These are phyloP conservation scores for Colletotrichum sublineola DNA, from an alignment of 2,329 filamentous ascomycete genomes.

Conservation along the genomic window DNA sequence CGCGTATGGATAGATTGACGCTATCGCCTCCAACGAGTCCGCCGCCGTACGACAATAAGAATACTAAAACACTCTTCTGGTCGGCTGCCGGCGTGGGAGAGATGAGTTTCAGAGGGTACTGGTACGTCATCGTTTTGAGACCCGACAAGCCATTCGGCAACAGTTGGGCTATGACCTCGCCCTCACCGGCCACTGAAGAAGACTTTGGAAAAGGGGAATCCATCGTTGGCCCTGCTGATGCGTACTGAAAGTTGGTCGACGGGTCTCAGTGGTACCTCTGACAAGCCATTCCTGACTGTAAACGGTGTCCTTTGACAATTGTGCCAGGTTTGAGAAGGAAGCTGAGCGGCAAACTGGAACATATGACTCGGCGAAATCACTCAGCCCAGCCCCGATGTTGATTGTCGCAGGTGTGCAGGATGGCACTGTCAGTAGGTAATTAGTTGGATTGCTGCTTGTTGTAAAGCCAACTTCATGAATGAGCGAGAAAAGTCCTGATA, in stretches of 20 bases:
- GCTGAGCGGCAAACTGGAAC: not conserved
- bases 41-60: slow-evolving; percentile 93
- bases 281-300: slow-evolving; percentile 1
- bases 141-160: slow-evolving; percentile 79
- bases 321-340: not conserved
- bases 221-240: slow-evolving; percentile 52
- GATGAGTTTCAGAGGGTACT: slow-evolving; percentile 95
- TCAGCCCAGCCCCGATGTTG: not conserved
- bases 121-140: slow-evolving; percentile 82
- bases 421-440: not conserved
- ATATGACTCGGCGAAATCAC: not conserved
- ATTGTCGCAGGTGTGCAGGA: not conserved
- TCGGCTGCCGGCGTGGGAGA: slow-evolving; percentile 77
- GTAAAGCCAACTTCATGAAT: not conserved
- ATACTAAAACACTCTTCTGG: slow-evolving; percentile 81
- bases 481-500: not conserved
- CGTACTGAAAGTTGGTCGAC: not conserved
- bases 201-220: slow-evolving; percentile 83
- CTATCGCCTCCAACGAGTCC: slow-evolving; percentile 90
- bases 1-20: slow-evolving; percentile 78
- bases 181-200: slow-evolving; percentile 81
- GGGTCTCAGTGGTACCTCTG: not conserved
- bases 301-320: not conserved
- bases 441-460: not conserved
- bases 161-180: slow-evolving; percentile 79